Evolutionary conservation across 148 eudicot species (phyloP).

Genomic region (Heliamphora exappendiculata): DNA sequence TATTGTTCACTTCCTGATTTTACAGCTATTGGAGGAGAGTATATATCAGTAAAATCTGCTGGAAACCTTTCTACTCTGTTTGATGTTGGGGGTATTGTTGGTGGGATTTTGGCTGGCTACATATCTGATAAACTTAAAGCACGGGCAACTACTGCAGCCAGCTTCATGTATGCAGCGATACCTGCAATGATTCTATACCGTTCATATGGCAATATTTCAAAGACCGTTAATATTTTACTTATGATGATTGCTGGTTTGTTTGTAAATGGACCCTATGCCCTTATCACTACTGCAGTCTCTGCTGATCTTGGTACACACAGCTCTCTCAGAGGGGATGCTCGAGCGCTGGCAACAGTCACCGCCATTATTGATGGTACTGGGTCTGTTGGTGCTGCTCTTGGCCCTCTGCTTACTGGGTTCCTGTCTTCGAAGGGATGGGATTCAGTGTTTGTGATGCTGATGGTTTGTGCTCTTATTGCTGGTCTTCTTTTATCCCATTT

Average conservation of each 20-base stretch:
- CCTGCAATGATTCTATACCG: slow-evolving; percentile 79
- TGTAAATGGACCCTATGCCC: slow-evolving; percentile 93
- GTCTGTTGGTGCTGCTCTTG: slow-evolving; percentile 87
- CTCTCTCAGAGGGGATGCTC: slow-evolving; percentile 76
- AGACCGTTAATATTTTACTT: slow-evolving; percentile 59
- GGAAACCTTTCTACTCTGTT: slow-evolving; percentile 94
- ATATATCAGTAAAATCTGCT: slow-evolving; percentile 78
- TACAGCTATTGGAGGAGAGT: slow-evolving; percentile 83
- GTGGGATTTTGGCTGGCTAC: slow-evolving; percentile 87
- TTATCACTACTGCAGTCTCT: slow-evolving; percentile 95
- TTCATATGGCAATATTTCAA: slow-evolving; percentile 58
- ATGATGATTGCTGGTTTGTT: slow-evolving; percentile 86
- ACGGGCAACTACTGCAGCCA: slow-evolving; percentile 84
- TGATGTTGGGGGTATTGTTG: slow-evolving; percentile 91
- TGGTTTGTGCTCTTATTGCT: slow-evolving; percentile 67
- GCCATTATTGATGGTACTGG: slow-evolving; percentile 98
- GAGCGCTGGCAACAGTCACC: slow-evolving; percentile 97
- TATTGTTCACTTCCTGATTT: slow-evolving; percentile 10
- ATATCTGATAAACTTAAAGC: slow-evolving; percentile 84
- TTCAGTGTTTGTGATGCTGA: slow-evolving; percentile 70
- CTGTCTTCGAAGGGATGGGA: slow-evolving; percentile 84
- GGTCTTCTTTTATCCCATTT: slow-evolving; percentile 71
- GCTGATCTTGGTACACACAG: slow-evolving; percentile 96
- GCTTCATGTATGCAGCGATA: slow-evolving; percentile 80
- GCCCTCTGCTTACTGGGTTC: slow-evolving; percentile 88